Evolutionary conservation across 306 rosid species (phyloP).

Genomic region (Rubus idaeus): DNA sequence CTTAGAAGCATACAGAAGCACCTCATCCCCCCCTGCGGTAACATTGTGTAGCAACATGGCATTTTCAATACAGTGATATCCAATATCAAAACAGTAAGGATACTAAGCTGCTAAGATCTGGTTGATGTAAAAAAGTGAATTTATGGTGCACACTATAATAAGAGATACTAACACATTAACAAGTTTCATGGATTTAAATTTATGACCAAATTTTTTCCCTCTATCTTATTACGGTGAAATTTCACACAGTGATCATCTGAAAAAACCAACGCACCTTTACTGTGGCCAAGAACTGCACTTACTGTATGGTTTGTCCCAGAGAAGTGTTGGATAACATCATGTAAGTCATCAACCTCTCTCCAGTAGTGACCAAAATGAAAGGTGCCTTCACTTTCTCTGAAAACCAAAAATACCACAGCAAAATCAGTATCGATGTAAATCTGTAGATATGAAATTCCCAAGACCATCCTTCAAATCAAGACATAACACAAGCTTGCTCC

Average conservation of each 20-base stretch:
- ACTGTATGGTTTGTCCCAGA: neutral
- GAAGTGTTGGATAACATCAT: neutral
- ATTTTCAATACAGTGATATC: neutral
- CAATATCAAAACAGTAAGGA: neutral
- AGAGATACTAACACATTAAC: neutral
- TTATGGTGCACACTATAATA: neutral
- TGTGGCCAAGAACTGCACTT: neutral
- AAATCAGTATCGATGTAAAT: neutral
- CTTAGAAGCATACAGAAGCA: neutral
- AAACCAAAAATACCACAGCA: neutral
- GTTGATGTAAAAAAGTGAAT: neutral
- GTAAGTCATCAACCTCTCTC: neutral
- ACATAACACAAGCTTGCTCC: no score
- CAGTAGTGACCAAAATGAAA: neutral
- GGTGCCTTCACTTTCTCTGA: neutral
- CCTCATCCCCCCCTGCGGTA: neutral
- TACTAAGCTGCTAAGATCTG: neutral
- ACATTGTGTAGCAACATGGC: neutral
- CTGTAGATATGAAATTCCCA: no score
- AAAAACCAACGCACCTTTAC: slow-evolving; percentile 13
- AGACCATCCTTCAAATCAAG: no score
- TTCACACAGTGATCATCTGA: slow-evolving; percentile 2
- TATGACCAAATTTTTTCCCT: neutral
- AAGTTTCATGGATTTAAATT: neutral
- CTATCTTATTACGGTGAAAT: neutral